phyloP scores from a whole-genome alignment of 2,329 filamentous ascomycete species.

The Trichoderma afroharzianum region DNA sequence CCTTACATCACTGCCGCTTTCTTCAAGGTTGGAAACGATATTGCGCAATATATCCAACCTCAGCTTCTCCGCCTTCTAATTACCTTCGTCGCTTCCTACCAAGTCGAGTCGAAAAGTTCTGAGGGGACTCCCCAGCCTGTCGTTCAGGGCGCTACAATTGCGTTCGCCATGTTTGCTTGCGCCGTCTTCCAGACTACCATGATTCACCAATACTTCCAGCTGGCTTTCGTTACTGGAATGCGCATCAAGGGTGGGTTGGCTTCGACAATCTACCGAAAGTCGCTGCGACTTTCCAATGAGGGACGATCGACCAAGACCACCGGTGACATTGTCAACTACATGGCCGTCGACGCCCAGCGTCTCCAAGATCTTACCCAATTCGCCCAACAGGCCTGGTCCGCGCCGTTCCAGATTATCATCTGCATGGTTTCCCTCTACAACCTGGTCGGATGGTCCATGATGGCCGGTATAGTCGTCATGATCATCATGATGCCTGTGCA shows the following conservation, averaged over 20 bases:
- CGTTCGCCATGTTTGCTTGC: slow-evolving; percentile 85
- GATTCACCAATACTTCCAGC: slow-evolving; percentile 97
- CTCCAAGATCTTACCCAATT: slow-evolving; percentile 94
- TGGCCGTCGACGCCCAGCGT: slow-evolving; percentile 96
- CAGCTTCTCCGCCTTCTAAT: slow-evolving; percentile 85
- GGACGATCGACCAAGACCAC: slow-evolving; percentile 85
- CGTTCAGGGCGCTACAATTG: slow-evolving; percentile 81
- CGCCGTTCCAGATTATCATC: slow-evolving; percentile 90
- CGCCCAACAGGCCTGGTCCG: slow-evolving; percentile 92
- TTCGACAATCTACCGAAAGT: slow-evolving; percentile 89
- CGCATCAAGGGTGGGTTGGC: slow-evolving; percentile 88
- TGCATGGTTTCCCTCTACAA: slow-evolving; percentile 97
- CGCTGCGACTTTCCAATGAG: slow-evolving; percentile 86
- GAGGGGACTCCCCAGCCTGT: slow-evolving; percentile 66
- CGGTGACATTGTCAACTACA: slow-evolving; percentile 98
- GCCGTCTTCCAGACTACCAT: slow-evolving; percentile 83
- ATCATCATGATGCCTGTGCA: slow-evolving; percentile 96
- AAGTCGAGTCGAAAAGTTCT: slow-evolving; percentile 28
- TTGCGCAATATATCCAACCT: slow-evolving; percentile 83
- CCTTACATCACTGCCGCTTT: slow-evolving; percentile 78
- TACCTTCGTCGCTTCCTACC: slow-evolving; percentile 76
- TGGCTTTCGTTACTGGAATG: slow-evolving; percentile 94
- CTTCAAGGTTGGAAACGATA: slow-evolving; percentile 87
- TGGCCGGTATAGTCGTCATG: slow-evolving; percentile 93
- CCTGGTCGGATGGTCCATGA: slow-evolving; percentile 91